These are phyloP conservation scores for Neopestalotiopsis sp. DNA, from an alignment of 2,329 filamentous ascomycete species.

Conservation along the genomic window DNA sequence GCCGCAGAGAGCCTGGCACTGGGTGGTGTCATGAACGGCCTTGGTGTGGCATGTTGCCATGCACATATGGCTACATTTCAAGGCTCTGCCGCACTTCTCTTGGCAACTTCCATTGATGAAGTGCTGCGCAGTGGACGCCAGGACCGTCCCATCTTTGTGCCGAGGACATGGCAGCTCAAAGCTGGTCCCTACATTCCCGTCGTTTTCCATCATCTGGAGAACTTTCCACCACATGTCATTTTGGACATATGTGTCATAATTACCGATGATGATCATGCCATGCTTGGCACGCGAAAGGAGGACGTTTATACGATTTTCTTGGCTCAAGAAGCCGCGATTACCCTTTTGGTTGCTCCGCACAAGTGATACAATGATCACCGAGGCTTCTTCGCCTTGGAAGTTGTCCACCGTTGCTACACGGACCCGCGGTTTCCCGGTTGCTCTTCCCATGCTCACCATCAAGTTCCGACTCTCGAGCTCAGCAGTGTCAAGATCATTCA, in stretches of 20 bases:
- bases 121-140: slow-evolving; percentile 58
- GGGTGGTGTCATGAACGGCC: slow-evolving; percentile 47
- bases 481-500: slow-evolving; percentile 46
- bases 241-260: slow-evolving; percentile 59
- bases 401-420: slow-evolving; percentile 73
- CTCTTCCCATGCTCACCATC: neutral
- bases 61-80: slow-evolving; percentile 55
- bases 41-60: slow-evolving; percentile 51
- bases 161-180: slow-evolving; percentile 66
- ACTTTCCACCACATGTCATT: slow-evolving; percentile 70
- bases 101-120: slow-evolving; percentile 68
- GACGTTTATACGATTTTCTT: slow-evolving; percentile 72
- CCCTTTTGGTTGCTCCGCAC: slow-evolving; percentile 68
- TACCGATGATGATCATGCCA: slow-evolving; percentile 75
- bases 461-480: slow-evolving; percentile 38
- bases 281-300: slow-evolving; percentile 69
- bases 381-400: slow-evolving; percentile 78
- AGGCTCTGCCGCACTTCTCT: slow-evolving; percentile 52
- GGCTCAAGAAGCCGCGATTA: slow-evolving; percentile 70
- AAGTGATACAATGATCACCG: slow-evolving; percentile 71
- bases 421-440: slow-evolving; percentile 51
- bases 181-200: slow-evolving; percentile 51
- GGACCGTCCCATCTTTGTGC: slow-evolving; percentile 58
- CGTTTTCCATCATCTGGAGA: slow-evolving; percentile 51
- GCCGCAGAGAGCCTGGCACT: slow-evolving; percentile 48